A percentile compares a stretch with the other conserved stretches of the same genome.
Conservation (phyloP, 257 asterid species). For the Solanum piurae region DNA sequence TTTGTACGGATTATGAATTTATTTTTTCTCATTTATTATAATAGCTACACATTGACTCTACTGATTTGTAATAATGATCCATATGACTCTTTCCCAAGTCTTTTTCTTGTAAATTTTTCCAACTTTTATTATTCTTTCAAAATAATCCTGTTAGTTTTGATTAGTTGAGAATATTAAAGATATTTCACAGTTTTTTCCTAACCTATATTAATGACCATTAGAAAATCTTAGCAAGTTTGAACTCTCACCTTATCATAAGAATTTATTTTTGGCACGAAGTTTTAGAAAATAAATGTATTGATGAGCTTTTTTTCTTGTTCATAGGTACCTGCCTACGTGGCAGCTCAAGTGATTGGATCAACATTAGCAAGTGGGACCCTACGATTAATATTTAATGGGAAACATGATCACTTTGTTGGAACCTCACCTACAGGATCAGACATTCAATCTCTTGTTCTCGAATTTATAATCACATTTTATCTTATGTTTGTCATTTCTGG, state of each 20-base stretch:
- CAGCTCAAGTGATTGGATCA: constrained; percentile 18
- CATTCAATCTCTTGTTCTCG: constrained; percentile 17
- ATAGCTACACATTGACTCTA: neutral
- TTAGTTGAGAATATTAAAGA: neutral
- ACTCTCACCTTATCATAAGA: too few species aligned
- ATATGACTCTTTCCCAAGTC: neutral
- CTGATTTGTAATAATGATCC: neutral
- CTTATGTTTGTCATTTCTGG: constrained; percentile 29
- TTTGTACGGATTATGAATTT: neutral
- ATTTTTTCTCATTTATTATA: neutral
- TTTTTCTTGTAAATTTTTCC: neutral
- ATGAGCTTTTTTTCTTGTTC: neutral
- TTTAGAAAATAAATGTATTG: too few species aligned
- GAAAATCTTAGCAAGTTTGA: too few species aligned
- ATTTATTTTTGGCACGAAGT: neutral
- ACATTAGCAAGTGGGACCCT: constrained; percentile 32
- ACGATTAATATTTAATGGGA: constrained; percentile 7
- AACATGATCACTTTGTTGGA: constrained; percentile 9
- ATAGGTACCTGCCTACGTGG: constrained; percentile 22
- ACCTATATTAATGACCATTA: neutral
- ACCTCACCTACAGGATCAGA: constrained; percentile 22
- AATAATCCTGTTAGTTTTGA: neutral
- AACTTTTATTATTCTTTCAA: neutral
- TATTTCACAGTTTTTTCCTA: neutral
- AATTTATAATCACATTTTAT: constrained; percentile 29